Conservation (phyloP, 2,329 filamentous ascomycete species). For the Raffaelea ambrosiae region DNA sequence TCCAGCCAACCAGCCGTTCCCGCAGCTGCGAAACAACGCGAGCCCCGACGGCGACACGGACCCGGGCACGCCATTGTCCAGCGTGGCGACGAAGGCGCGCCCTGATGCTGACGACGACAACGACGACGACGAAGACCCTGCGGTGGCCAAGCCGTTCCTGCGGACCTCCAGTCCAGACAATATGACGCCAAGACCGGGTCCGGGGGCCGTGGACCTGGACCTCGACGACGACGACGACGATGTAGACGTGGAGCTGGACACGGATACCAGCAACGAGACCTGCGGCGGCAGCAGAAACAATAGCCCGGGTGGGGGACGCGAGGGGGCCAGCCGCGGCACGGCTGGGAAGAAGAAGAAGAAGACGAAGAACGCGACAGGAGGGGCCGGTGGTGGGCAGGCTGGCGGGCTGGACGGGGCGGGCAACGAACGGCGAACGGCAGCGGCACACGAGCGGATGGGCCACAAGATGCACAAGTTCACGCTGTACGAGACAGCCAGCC, state of each 20-base stretch:
- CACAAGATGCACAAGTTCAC: constrained; percentile 91
- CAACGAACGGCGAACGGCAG: constrained; percentile 1
- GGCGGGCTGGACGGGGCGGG: neutral
- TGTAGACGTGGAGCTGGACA: constrained; percentile 14
- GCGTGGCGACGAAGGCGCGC: neutral
- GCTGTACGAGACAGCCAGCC: constrained; percentile 88
- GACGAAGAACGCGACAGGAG: constrained; percentile 15
- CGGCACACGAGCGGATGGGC: constrained; percentile 25
- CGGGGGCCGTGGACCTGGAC: constrained; percentile 14
- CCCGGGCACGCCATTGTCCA: neutral
- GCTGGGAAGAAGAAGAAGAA: constrained; percentile 6
- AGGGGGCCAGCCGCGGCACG: constrained; percentile 3
- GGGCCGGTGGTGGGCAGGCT: constrained; percentile 4
- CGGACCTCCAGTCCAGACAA: constrained; percentile 44
- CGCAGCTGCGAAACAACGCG: constrained; percentile 32
- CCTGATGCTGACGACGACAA: constrained; percentile 25
- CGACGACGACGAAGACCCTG: constrained; percentile 50
- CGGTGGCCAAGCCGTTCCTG: constrained; percentile 48
- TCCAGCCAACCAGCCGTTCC: constrained; percentile 19
- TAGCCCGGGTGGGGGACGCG: constrained; percentile 1
- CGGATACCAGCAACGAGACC: constrained; percentile 23
- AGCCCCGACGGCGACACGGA: constrained; percentile 13
- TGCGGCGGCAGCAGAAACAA: no score
- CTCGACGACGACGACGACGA: constrained; percentile 12
- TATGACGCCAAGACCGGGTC: constrained; percentile 2